Percentiles rank a stretch among this genome's conserved stretches.
Conservation (phyloP, 768 basidiomycete species). For the Termitomyces sp. region DNA sequence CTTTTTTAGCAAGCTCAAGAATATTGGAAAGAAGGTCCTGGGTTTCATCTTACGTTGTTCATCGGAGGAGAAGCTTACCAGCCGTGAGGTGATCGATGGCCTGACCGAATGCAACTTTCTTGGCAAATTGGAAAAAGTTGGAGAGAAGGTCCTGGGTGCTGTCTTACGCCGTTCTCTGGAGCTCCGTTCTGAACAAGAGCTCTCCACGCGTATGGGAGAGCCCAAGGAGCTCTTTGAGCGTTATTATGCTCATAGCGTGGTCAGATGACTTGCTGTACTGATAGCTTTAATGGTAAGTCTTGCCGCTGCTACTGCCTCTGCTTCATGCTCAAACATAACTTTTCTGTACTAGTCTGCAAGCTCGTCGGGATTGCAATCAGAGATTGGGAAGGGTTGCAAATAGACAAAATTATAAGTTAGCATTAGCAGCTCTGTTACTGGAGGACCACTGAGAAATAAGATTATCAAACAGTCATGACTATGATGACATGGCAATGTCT, state of each 20-base stretch:
- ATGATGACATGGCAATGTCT: neutral
- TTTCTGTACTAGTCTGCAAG: neutral
- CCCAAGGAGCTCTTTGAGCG: neutral
- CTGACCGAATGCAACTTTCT: neutral
- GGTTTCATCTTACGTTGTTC: neutral
- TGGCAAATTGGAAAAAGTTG: neutral
- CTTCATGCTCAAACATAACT: neutral
- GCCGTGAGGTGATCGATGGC: neutral
- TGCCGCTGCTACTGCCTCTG: neutral
- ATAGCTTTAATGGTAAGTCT: conserved; percentile 2
- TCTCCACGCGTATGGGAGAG: neutral
- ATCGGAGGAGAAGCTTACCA: neutral
- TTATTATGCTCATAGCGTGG: neutral
- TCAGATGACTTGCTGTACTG: neutral
- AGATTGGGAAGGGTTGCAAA: neutral
- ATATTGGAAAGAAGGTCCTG: neutral
- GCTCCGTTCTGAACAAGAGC: neutral
- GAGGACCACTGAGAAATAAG: neutral
- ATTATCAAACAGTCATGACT: neutral
- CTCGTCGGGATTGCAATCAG: neutral
- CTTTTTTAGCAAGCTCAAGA: neutral
- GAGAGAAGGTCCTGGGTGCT: neutral
- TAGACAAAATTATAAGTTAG: neutral
- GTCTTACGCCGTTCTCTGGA: neutral
- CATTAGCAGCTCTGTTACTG: neutral